These are phyloP conservation scores for Blyttiomyces sp. DNA, from an alignment of 371 early-diverging fungal genomes.

Conservation along the genomic window DNA sequence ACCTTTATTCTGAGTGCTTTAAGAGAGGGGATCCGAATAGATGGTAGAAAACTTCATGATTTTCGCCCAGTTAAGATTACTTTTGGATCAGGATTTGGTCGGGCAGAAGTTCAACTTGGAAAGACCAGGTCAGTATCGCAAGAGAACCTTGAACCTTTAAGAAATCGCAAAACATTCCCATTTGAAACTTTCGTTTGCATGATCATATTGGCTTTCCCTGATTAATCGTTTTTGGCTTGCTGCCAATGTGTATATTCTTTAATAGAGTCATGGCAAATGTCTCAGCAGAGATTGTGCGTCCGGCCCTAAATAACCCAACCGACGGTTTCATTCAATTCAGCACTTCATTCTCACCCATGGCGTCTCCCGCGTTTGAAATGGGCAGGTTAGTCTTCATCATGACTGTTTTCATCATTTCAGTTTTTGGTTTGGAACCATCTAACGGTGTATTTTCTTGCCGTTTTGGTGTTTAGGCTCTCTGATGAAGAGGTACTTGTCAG, in stretches of 20 bases:
- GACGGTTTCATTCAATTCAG: constrained; percentile 82
- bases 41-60: constrained; percentile 78
- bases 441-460: too few relatives aligned
- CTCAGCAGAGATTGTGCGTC: constrained; percentile 83
- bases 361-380: constrained; percentile 68
- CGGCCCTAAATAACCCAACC: constrained; percentile 70
- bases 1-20: constrained; percentile 68
- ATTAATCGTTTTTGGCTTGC: background rate
- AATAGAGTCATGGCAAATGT: constrained; percentile 78
- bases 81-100: constrained; percentile 46
- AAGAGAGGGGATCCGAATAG: constrained; percentile 63
- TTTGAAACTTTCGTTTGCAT: background rate
- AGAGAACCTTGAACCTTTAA: too few relatives aligned
- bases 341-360: constrained; percentile 86
- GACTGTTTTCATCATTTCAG: background rate
- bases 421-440: background rate
- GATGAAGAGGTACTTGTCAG: constrained; percentile 77
- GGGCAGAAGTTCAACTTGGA: constrained; percentile 16
- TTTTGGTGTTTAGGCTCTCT: too few relatives aligned
- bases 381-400: constrained; percentile 28
- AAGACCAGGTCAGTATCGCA: constrained; percentile 8
- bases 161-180: too few relatives aligned
- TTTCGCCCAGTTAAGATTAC: constrained; percentile 65
- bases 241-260: background rate
- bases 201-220: background rate